Evolutionary conservation across 495 filamentous ascomycete species (phyloP), one percentile per base, ranked within the genome.

Genomic region (Chaetomium fimeti): DNA sequence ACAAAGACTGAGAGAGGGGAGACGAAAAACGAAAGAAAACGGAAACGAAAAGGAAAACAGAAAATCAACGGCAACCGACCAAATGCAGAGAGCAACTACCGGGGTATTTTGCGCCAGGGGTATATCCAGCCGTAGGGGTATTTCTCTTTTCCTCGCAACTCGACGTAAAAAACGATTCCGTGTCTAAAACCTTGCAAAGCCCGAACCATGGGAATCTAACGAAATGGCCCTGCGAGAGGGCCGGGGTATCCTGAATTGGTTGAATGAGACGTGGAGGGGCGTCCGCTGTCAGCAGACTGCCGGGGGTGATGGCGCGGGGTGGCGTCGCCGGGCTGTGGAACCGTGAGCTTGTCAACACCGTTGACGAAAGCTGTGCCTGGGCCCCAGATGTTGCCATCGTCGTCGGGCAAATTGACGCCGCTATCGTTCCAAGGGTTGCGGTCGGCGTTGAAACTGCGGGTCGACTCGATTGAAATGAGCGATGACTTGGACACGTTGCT

Each of bases 361-460:
- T 83, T 85, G 73, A 82, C 70, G 82, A 82, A 73, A 83, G 86
- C 74, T 78, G 81, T 7, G 66, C 77, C 22, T 38, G 63, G 9
- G 76, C 83, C 79, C 78, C 88, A 85, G 65, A 83, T 84, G 71
- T 87, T 84, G 69, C 81, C 75, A 62, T 93, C 91, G 55, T 96
- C 91, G 71, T 96, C 91, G 64, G 90, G 81, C 68, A 97, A 88
- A 72, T 96, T 96, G 72, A 97, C 89, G 63, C 91, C 93, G 67
- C 89, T 93, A 77, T 97, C 93, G 74, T 96, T 96, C 93, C 93
- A 97, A 66, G 92, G 92, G 76, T 96, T 96, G 72, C 92, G 90
- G 75, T 95, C 94, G 71, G 91, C 90, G 59, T 84, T 84, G 74
- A 85, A 84, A 76, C 90, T 94, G 72, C 91, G 88, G 42, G 90